Evolutionary conservation across 2,329 filamentous ascomycete genomes (phyloP), one percentile per base, ranked within the genome.

Genomic region (Aspergillus sp.): DNA sequence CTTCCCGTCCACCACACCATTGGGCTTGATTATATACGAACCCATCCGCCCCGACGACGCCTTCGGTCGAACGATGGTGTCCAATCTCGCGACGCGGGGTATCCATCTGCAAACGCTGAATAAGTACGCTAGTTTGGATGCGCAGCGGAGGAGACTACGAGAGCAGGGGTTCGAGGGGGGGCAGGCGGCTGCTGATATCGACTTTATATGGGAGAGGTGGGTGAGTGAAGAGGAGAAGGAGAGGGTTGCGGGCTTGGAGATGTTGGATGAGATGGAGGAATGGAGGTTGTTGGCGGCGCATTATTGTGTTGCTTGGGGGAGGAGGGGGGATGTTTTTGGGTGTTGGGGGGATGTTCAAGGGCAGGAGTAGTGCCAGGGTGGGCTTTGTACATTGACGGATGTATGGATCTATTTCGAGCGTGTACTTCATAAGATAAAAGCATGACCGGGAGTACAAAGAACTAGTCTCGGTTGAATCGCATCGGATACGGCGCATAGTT

Each of bases 261-360:
- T 93, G 60, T 68, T 98, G 53, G 93, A 98, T 70, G 93, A 98
- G 69, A 79, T 96, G 20, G 93, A 98, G 69, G 93, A 98, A 71
- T 95, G 93, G 86, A 78, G 85, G 60, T 69, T 98, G 57, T 69
- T 98, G 58, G 88, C 90, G 1, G 81, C 79, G 54, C 93, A 98
- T 74, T 98, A 98, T 62, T 83, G 90, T 54, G 79, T 98, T 39
- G 84, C 83, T 3, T 97, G 91, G 91, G 93, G 84, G 1, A 94
- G 86, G 81, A 83, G 80, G 57, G 81, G 42, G 32, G 45, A 48
- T n/a, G 53, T 53, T 6, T 72, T 72, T 58, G 54, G 56, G 22
- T 58, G 56, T 9, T 74, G 71, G 71, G 61, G 52, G 39, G 54
- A 53, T 9, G 38, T 74, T 39, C 54, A 62, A 46, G 55, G 49